Base-by-base conservation (phyloP, 2,329 filamentous ascomycete species). In the Emergomyces pasteurianus region DNA sequence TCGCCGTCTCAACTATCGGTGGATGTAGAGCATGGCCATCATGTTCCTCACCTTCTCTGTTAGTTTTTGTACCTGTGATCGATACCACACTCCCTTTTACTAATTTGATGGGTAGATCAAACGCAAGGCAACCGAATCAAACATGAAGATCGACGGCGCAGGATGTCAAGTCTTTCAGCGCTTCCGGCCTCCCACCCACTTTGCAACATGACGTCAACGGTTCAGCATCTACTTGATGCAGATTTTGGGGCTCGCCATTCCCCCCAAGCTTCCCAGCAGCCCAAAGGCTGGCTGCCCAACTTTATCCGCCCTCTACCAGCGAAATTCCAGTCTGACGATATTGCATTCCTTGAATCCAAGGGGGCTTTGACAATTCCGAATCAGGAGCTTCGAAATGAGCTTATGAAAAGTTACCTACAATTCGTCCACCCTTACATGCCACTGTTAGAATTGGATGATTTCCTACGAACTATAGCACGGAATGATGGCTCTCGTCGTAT, bases 371-470 rank as follows among this genome's bases (percentile, higher is more conserved):
- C 85, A 1, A 82, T 96, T 47, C 92, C 92, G 1, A 80, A 83
- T 47, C 74, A 81, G 3, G 75, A 78, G 4, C 78, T 96, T 42
- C 88, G 92, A 68, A 90, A 89, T 71, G 90, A 91, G 62, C 80
- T 96, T 50, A 78, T 97, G 18, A 86, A 86, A 67, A 86, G 86
- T 46, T 96, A 94, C 68, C 81, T 92, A 63, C 89, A 96, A 76
- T 96, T 88, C 72, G 90, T 96, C 8, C 88, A 96, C 72, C 90
- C 92, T 0, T 96, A 90, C 72, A 96, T 96, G 90, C 92, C 92
- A 28, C 79, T 96, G 38, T 77, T 96, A 64, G 90, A 86, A 62
- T 67, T 86, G 55, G 80, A 84, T 64, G 83, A 86, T 38, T 83
- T 86, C 61, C 69, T 86, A 10, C 72, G 73, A 60, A 73, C 73